These are phyloP conservation scores for Puccinia sorghi DNA, from an alignment of 1,284 basidiomycete genomes.

Conservation along the genomic window DNA sequence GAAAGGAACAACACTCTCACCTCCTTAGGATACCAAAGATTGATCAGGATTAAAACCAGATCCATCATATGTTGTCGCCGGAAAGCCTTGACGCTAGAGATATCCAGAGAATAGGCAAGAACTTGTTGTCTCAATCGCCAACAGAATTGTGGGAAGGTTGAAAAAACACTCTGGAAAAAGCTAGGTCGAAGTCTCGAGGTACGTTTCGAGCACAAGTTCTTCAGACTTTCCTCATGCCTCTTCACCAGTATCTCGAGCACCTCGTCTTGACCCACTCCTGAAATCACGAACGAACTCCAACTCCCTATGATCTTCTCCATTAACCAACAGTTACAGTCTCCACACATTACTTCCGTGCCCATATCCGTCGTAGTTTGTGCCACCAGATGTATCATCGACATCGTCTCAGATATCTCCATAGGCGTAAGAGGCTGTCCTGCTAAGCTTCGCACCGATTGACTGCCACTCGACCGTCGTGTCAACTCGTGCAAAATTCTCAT, in stretches of 20 bases:
- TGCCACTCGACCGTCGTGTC: slow-evolving; percentile 7
- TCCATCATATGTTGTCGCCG: slow-evolving; percentile 28
- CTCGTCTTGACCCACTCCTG: background rate
- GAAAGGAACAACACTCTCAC: no score
- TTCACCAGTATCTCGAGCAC: background rate
- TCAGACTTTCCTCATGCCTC: slow-evolving; percentile 13
- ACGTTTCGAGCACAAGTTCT: slow-evolving; percentile 26
- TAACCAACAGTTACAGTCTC: slow-evolving; percentile 32
- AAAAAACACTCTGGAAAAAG: slow-evolving; percentile 30
- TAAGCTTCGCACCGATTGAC: slow-evolving; percentile 12
- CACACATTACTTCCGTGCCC: slow-evolving; percentile 10
- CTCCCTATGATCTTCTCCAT: slow-evolving; percentile 19
- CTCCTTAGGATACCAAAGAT: slow-evolving; percentile 14
- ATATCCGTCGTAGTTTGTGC: slow-evolving; percentile 4
- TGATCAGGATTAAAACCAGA: slow-evolving; percentile 20
- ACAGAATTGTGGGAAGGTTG: slow-evolving; percentile 9
- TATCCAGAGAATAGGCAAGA: background rate
- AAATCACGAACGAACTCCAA: slow-evolving; percentile 14
- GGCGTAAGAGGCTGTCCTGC: background rate
- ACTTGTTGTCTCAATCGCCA: slow-evolving; percentile 14
- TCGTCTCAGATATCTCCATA: slow-evolving; percentile 7
- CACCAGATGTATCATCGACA: background rate
- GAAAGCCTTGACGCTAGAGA: slow-evolving; percentile 23
- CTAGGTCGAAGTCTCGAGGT: slow-evolving; percentile 10
- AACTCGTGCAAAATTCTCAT: slow-evolving; percentile 26